Conservation (phyloP, 2,329 filamentous ascomycete genomes). For the Ophiostoma pallidulum region DNA sequence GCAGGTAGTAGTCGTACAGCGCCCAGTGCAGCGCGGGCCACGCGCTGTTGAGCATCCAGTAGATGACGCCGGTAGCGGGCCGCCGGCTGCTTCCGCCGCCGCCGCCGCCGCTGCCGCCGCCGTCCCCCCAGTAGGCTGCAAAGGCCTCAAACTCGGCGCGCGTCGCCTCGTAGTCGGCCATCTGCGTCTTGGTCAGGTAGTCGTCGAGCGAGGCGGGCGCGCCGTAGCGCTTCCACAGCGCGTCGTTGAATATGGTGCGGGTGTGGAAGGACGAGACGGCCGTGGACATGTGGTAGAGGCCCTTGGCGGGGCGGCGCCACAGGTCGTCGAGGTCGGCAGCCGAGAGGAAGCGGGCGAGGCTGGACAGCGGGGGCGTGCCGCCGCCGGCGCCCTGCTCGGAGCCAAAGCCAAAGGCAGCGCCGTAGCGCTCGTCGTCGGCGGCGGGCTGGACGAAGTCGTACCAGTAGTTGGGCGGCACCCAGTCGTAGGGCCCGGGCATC, state of each 20-base stretch:
- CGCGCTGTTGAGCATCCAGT: slow-evolving; percentile 59
- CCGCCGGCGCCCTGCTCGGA: slow-evolving; percentile 54
- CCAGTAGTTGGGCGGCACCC: slow-evolving; percentile 58
- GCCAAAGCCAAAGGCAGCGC: slow-evolving; percentile 54
- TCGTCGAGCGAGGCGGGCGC: slow-evolving; percentile 41
- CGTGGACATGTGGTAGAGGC: slow-evolving; percentile 51
- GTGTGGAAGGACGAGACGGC: slow-evolving; percentile 45
- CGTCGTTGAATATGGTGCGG: slow-evolving; percentile 49
- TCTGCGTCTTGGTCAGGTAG: slow-evolving; percentile 50
- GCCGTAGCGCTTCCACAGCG: slow-evolving; percentile 43
- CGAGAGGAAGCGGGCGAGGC: slow-evolving; percentile 44
- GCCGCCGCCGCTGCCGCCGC: neutral
- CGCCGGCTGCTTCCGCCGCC: slow-evolving; percentile 17
- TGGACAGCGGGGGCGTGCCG: slow-evolving; percentile 49
- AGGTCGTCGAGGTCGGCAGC: slow-evolving; percentile 41
- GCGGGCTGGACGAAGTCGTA: slow-evolving; percentile 33
- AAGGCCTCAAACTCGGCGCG: slow-evolving; percentile 50
- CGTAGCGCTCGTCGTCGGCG: slow-evolving; percentile 29
- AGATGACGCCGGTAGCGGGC: slow-evolving; percentile 51
- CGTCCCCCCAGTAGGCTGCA: slow-evolving; percentile 37
- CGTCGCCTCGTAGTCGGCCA: slow-evolving; percentile 56
- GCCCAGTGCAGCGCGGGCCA: slow-evolving; percentile 60
- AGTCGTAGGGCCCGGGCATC: slow-evolving; percentile 59
- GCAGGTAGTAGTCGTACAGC: slow-evolving; percentile 54
- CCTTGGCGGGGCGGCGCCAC: slow-evolving; percentile 44